These are phyloP conservation scores for Begonia masoniana DNA, from an alignment of 306 rosid species.

Conservation along the genomic window DNA sequence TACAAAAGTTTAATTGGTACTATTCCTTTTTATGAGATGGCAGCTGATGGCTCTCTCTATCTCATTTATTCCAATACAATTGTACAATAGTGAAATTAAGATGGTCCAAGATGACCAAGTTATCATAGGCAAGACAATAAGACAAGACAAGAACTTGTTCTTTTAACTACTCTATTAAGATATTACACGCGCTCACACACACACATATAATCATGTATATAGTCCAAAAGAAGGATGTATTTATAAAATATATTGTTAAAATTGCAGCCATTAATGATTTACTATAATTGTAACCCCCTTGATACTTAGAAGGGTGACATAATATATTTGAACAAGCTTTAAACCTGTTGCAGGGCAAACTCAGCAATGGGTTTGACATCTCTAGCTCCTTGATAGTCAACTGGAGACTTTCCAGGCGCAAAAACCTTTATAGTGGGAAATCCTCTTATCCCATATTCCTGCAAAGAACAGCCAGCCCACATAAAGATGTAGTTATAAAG, in stretches of 20 bases:
- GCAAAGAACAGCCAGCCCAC: background rate
- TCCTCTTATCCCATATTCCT: conserved; percentile 91
- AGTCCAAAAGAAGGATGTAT: too few relatives aligned
- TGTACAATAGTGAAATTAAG: background rate
- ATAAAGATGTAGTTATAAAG: too few relatives aligned
- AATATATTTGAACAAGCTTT: background rate
- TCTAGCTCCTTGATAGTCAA: conserved; percentile 90
- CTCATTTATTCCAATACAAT: background rate
- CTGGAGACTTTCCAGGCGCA: conserved; percentile 76
- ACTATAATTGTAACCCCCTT: too few relatives aligned
- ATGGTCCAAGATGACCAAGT: background rate
- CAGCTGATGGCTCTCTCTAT: too few relatives aligned
- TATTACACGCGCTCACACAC: too few relatives aligned
- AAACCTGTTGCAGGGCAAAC: conserved; percentile 82
- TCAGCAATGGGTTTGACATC: conserved; percentile 87
- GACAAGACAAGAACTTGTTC: background rate
- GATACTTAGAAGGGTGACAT: background rate
- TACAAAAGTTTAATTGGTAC: too few relatives aligned
- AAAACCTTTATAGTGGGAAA: conserved; percentile 93
- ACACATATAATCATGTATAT: too few relatives aligned
- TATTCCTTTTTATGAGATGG: too few relatives aligned
- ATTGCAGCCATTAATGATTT: too few relatives aligned
- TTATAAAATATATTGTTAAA: too few relatives aligned
- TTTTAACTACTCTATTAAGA: too few relatives aligned
- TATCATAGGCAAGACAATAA: background rate